These are phyloP conservation scores for Metschnikowia kunwiensis DNA, from an alignment of 805 yeast genomes.

Conservation along the genomic window DNA sequence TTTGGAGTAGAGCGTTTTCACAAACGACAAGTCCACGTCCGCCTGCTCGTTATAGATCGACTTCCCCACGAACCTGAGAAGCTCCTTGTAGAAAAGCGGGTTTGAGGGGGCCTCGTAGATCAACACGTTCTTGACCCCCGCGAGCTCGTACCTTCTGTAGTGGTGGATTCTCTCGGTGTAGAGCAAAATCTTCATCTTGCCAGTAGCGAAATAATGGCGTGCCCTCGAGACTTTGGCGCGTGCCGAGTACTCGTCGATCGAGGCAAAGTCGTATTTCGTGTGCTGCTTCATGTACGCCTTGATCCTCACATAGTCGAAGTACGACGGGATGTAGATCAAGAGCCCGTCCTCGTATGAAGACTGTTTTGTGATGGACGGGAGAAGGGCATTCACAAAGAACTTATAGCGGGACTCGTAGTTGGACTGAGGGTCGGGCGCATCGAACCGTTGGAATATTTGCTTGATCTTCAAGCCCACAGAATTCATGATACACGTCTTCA, in stretches of 20 bases:
- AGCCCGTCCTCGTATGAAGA: slow-evolving; percentile 69
- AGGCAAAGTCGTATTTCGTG: slow-evolving; percentile 63
- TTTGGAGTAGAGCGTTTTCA: slow-evolving; percentile 64
- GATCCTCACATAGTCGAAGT: slow-evolving; percentile 78
- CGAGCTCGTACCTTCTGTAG: slow-evolving; percentile 78
- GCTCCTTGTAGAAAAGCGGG: slow-evolving; percentile 78
- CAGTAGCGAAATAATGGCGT: slow-evolving; percentile 64
- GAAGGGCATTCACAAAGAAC: slow-evolving; percentile 66
- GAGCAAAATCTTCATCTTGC: slow-evolving; percentile 64
- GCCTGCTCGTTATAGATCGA: slow-evolving; percentile 56
- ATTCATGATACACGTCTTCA: slow-evolving; percentile 54
- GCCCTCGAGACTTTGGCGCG: slow-evolving; percentile 69
- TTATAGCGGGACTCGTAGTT: slow-evolving; percentile 66
- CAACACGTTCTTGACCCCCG: slow-evolving; percentile 78
- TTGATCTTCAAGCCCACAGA: slow-evolving; percentile 63
- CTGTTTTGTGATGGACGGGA: slow-evolving; percentile 69
- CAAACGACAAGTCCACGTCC: slow-evolving; percentile 41
- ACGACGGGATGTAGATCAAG: slow-evolving; percentile 77
- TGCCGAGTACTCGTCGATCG: slow-evolving; percentile 79
- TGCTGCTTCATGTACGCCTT: slow-evolving; percentile 64
- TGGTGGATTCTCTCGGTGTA: slow-evolving; percentile 94
- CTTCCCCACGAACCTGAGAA: slow-evolving; percentile 64
- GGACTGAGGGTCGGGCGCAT: slow-evolving; percentile 55
- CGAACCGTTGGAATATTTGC: slow-evolving; percentile 72
- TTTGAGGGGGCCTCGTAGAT: slow-evolving; percentile 85